Evolutionary conservation across 1,139 yeast species (phyloP).

Genomic region (Lodderomyces metapsilosis): DNA sequence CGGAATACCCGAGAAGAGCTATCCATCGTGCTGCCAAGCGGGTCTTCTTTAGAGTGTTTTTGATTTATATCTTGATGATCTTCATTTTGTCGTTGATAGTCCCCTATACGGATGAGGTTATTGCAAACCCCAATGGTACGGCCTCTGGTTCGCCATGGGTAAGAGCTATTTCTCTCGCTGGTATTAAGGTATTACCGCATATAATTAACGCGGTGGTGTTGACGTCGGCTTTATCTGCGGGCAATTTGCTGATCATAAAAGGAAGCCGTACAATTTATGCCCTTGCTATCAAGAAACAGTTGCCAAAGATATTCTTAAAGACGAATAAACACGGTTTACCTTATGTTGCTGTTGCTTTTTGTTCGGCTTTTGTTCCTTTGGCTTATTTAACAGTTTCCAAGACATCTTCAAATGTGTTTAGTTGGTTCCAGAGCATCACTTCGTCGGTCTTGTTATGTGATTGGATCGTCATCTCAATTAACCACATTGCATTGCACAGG

Average conservation of each 20-base stretch:
- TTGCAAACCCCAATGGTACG: conserved; percentile 41
- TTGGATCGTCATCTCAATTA: conserved; percentile 29
- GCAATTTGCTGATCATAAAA: conserved; percentile 42
- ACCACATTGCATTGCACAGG: conserved; percentile 30
- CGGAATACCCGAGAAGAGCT: conserved; percentile 45
- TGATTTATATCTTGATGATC: conserved; percentile 44
- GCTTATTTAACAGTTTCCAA: conserved; percentile 26
- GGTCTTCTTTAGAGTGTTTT: conserved; percentile 43
- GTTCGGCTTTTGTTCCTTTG: conserved; percentile 23
- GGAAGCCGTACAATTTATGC: conserved; percentile 42
- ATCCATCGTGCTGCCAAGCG: conserved; percentile 48
- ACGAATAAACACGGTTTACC: conserved; percentile 27
- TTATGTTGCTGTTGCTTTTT: conserved; percentile 27
- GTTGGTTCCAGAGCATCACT: conserved; percentile 27
- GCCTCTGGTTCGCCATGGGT: conserved; percentile 54
- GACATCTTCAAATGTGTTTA: conserved; percentile 25
- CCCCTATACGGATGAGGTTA: conserved; percentile 37
- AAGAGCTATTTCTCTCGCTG: conserved; percentile 15
- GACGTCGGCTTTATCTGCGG: conserved; percentile 41
- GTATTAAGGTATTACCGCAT: conserved; percentile 37
- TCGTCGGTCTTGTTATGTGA: conserved; percentile 23
- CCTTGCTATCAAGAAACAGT: conserved; percentile 38
- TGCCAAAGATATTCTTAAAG: conserved; percentile 42
- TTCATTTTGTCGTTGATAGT: conserved; percentile 47
- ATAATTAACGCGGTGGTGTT: conserved; percentile 33